Base-by-base conservation (phyloP, 768 basidiomycete species). In the Russula abietina region DNA sequence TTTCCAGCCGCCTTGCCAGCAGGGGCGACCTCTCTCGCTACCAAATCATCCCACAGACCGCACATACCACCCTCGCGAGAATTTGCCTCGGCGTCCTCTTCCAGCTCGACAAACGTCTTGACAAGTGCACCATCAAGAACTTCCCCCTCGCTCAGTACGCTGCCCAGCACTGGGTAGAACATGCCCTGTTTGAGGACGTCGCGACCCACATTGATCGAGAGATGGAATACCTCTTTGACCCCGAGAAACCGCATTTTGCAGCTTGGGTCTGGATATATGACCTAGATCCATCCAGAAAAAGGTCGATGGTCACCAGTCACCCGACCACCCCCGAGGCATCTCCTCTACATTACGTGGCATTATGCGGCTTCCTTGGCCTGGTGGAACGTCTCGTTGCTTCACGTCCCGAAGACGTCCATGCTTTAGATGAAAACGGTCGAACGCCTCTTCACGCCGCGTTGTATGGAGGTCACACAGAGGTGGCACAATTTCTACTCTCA, bases 41-140 rank as follows among this genome's bases (percentile, higher is more conserved):
- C 26, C 59, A 45, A 10, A 33, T 60, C 41, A 2, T 32, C 19
- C 50, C 39, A 22, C 22, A 33, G 11, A 4, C 16, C 11, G 59
- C 59, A 22, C 59, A 60, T 33, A 32, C 52, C 6, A 30, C 24
- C 8, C n/a, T 60, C 12, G 59, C 59, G 4, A 36, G 43, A 19
- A 14, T 53, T 5, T 60, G 59, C 51, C 28, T 60, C 8, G 30
- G 50, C 6, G 51, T 60, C 36, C 59, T 60, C 22, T 51, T 60
- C 22, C 57, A 50, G 14, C 33, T 58, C 6, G 57, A 58, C 39
- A n/a, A 41, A 2, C 39, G 22, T 16, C 14, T 54, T n/a, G 51
- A 52, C 50, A 45, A 45, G 6, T 16, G 19, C 39, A 54, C 6
- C 26, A 36, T 60, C 50, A 17, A 54, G 30, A n/a, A 46, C 24